These are phyloP conservation scores for Fusarium heterosporum DNA, from an alignment of 2,329 filamentous ascomycete species.

Conservation along the genomic window DNA sequence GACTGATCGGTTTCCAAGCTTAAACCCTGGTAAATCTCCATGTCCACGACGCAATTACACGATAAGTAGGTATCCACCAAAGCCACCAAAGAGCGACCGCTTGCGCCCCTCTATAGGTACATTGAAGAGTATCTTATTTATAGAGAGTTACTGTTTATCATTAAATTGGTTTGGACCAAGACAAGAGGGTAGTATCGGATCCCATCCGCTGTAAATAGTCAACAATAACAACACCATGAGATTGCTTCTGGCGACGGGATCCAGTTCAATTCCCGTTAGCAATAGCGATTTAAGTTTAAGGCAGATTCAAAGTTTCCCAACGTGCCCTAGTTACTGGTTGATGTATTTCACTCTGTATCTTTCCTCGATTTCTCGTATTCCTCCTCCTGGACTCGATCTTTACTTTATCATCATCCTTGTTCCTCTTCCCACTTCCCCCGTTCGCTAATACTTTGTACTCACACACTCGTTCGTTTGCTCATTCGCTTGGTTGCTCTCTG, in stretches of 20 bases:
- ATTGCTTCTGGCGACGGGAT: background rate
- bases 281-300: conserved; percentile 2
- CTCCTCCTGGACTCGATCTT: conserved; percentile 9
- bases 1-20: conserved; percentile 34
- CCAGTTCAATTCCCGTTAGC: background rate
- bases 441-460: background rate
- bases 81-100: conserved; percentile 18
- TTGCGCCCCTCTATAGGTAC: conserved; percentile 2
- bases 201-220: conserved; percentile 1
- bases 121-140: background rate
- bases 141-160: background rate
- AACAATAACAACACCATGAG: background rate
- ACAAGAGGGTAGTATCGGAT: background rate
- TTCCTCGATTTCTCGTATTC: conserved; percentile 20
- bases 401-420: conserved; percentile 27
- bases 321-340: conserved; percentile 5
- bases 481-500: conserved; percentile 25
- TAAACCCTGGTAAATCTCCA: conserved; percentile 35
- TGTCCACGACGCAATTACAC: conserved; percentile 27
- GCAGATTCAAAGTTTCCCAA: conserved; percentile 1
- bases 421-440: conserved; percentile 8
- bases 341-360: conserved; percentile 10
- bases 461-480: conserved; percentile 7
- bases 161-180: background rate
- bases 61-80: conserved; percentile 25